Base-by-base conservation (phyloP, 225 moss, liverwort and hornwort species). In the Pseudoscleropodium purum region DNA sequence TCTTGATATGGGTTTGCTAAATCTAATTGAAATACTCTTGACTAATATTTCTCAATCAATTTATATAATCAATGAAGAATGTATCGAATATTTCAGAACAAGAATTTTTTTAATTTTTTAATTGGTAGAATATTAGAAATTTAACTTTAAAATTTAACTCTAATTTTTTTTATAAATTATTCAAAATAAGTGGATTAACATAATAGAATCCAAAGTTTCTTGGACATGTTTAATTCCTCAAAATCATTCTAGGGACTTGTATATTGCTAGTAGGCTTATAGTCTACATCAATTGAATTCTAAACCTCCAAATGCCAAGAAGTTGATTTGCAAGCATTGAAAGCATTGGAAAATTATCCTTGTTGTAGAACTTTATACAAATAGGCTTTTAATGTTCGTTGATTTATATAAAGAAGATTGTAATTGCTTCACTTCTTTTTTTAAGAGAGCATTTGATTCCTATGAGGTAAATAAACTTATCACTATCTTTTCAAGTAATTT, bases 11-110 rank as follows among this genome's bases (percentile, higher is more conserved):
- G 43, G 5, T 15, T 39, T 70, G 3, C 25, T 41, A 41, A 39
- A n/a, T 68, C 12, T 13, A 23, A 23, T 37, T 23, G 23, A n/a
- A 23, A 23, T 23, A 11, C 1, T 69, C 13, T n/a, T 24, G 23
- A 13, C 13, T n/a, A 24, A n/a, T 69, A 37, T 37, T 67, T 67
- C 33, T 67, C 37, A 20, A 37, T 67, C 20, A 67, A 20, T 37
- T 67, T 20, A 69, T 13, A 23, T 66, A 11, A 36, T 20, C 3
- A 70, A 24, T 70, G 70, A 70, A 25, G 70, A 7, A 39, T 69
- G 7, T 4, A 7, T 69, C 13, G 13, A 69, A 13, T 69, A 13
- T 2, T 69, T 39, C 0, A 69, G 0, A 0, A 24, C 2, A 39
- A 13, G 24, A 24, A 1, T 13, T 11, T 19, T 67, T 67, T 52